Evolutionary conservation across 208 protist species (phyloP).

Genomic region (Crithidia bombi): DNA sequence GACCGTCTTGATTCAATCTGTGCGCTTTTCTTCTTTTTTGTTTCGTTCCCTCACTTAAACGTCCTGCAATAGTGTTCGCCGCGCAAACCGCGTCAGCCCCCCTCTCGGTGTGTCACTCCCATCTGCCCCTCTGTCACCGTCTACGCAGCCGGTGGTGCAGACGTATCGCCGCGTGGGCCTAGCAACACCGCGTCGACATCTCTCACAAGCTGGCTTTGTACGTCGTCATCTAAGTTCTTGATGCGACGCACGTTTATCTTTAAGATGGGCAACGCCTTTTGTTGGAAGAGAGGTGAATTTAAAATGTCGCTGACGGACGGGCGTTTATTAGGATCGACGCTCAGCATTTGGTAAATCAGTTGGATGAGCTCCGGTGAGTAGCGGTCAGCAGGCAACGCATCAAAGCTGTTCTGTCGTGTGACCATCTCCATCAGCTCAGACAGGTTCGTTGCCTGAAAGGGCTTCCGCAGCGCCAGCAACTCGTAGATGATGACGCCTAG

Average conservation of each 20-base stretch:
- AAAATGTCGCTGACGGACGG: constrained; percentile 60
- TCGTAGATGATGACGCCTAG: constrained; percentile 87
- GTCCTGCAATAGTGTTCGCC: background rate
- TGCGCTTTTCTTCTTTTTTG: too few species aligned
- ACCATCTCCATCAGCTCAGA: constrained; percentile 60
- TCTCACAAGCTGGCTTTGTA: constrained; percentile 33
- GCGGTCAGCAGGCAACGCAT: constrained; percentile 43
- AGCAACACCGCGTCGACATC: constrained; percentile 41
- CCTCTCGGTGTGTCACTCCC: background rate
- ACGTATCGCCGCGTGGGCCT: background rate
- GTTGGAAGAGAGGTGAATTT: constrained; percentile 36
- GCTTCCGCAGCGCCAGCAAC: constrained; percentile 67
- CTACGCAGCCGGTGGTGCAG: constrained; percentile 5
- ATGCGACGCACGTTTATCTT: constrained; percentile 57
- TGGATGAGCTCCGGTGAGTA: constrained; percentile 43
- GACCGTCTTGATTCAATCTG: too few species aligned
- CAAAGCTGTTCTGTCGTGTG: constrained; percentile 47
- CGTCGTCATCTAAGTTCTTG: constrained; percentile 34
- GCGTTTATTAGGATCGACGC: constrained; percentile 50
- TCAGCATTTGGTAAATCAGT: constrained; percentile 57
- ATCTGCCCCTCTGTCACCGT: background rate
- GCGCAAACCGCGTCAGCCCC: background rate
- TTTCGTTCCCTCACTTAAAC: too few species aligned
- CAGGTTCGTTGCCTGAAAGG: constrained; percentile 59
- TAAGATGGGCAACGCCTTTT: constrained; percentile 44